phyloP scores from a whole-genome alignment of 2,329 filamentous ascomycete genomes.

The Penicillium sp. region DNA sequence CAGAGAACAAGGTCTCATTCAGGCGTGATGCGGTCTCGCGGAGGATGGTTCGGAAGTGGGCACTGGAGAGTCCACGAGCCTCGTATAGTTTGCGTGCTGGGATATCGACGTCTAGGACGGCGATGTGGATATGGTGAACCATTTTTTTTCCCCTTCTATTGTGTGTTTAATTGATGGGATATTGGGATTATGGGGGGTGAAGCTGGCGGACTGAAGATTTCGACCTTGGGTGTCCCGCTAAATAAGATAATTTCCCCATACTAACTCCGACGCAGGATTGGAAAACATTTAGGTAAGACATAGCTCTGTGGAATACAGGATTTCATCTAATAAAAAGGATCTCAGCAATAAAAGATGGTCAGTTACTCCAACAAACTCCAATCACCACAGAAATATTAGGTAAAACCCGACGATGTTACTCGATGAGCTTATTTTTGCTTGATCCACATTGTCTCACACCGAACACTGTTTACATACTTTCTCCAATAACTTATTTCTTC shows the following conservation, averaged over 20 bases:
- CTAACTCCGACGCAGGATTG: background rate
- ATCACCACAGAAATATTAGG: constrained; percentile 18
- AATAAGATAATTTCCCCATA: constrained; percentile 1
- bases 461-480: background rate
- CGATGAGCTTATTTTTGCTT: constrained; percentile 21
- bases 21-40: constrained; percentile 21
- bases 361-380: constrained; percentile 19
- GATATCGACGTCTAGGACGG: constrained; percentile 26
- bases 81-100: constrained; percentile 24
- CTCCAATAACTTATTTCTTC: background rate
- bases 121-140: constrained; percentile 24
- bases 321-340: constrained; percentile 10
- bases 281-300: constrained; percentile 14
- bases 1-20: constrained; percentile 14
- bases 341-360: constrained; percentile 4
- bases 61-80: constrained; percentile 24
- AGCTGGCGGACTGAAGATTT: background rate
- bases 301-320: background rate
- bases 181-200: background rate
- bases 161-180: background rate
- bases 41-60: constrained; percentile 24
- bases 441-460: constrained; percentile 11
- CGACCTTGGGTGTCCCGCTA: background rate
- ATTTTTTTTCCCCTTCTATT: constrained; percentile 4
- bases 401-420: constrained; percentile 14